A percentile compares a stretch with the other conserved stretches of the same genome.
These are phyloP conservation scores for Pleurotus tuoliensis DNA, from an alignment of 768 basidiomycete genomes.

Conservation along the genomic window DNA sequence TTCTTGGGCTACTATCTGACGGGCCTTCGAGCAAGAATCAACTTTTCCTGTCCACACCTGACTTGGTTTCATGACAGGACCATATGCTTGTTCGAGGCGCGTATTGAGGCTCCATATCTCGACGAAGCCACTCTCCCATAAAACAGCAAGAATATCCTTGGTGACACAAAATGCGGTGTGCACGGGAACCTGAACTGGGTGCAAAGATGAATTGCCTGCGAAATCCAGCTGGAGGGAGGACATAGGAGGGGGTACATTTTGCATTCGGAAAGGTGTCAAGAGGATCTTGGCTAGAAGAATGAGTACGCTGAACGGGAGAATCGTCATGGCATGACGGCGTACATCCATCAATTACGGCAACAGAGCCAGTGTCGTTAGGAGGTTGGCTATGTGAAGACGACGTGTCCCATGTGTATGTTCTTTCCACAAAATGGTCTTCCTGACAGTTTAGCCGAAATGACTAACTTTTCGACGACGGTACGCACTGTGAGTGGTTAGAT, in stretches of 20 bases:
- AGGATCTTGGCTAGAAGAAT: constrained; percentile 56
- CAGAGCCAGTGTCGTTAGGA: constrained; percentile 77
- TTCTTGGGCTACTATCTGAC: constrained; percentile 24
- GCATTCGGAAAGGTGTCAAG: constrained; percentile 88
- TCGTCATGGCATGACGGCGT: not conserved
- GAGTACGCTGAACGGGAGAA: constrained; percentile 1
- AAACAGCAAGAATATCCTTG: constrained; percentile 55
- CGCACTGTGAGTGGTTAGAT: constrained; percentile 66
- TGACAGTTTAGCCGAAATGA: not conserved
- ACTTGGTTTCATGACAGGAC: constrained; percentile 56
- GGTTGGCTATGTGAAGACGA: constrained; percentile 52
- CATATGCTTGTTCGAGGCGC: constrained; percentile 51
- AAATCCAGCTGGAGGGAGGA: constrained; percentile 52
- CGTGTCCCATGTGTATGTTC: constrained; percentile 78
- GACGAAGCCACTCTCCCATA: constrained; percentile 69
- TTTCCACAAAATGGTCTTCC: constrained; percentile 51
- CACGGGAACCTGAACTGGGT: constrained; percentile 43
- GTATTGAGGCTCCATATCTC: constrained; percentile 71
- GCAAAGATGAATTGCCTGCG: constrained; percentile 16
- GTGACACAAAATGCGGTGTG: constrained; percentile 60
- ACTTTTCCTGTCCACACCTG: constrained; percentile 31
- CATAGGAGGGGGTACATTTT: constrained; percentile 99
- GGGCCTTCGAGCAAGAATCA: constrained; percentile 1
- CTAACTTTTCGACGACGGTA: not conserved
- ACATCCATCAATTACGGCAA: constrained; percentile 91